Percentiles rank a stretch among this genome's conserved stretches.
These are phyloP conservation scores for Antrodiella citrinella DNA, from an alignment of 768 basidiomycete species.

Conservation along the genomic window DNA sequence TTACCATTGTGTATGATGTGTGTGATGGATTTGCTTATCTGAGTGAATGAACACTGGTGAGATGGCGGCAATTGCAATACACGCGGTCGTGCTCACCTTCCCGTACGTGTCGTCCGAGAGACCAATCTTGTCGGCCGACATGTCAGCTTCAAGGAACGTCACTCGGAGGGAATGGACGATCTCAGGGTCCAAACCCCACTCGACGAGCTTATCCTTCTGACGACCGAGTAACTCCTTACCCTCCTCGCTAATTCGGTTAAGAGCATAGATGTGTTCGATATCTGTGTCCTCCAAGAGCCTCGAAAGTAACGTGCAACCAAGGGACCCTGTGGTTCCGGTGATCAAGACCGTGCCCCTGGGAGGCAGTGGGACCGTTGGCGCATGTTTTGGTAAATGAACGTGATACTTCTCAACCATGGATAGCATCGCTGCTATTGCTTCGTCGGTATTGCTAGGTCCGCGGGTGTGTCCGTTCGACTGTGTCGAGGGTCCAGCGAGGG, in stretches of 20 bases:
- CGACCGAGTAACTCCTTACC: slow-evolving; percentile 1
- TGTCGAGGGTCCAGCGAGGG: slow-evolving; percentile 10
- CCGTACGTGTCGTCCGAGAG: slow-evolving; percentile 19
- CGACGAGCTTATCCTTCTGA: slow-evolving; percentile 8
- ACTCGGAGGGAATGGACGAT: slow-evolving; percentile 24
- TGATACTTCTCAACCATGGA: slow-evolving; percentile 5
- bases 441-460: neutral
- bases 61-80: neutral
- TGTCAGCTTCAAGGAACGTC: slow-evolving; percentile 24
- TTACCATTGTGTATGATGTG: slow-evolving; percentile 17
- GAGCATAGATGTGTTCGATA: slow-evolving; percentile 15
- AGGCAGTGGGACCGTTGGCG: neutral
- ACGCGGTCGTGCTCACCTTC: slow-evolving; percentile 19
- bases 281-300: slow-evolving; percentile 6
- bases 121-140: slow-evolving; percentile 18
- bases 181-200: slow-evolving; percentile 24
- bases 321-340: slow-evolving; percentile 18
- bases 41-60: neutral
- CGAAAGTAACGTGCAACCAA: slow-evolving; percentile 16
- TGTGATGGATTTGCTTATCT: slow-evolving; percentile 5
- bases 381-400: neutral
- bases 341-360: slow-evolving; percentile 11
- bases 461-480: neutral
- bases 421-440: neutral
- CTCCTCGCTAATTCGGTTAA: slow-evolving; percentile 14